Evolutionary conservation across 2,329 filamentous ascomycete species (phyloP), one percentile per base, ranked within the genome.

Genomic region (Xylaria digitata): DNA sequence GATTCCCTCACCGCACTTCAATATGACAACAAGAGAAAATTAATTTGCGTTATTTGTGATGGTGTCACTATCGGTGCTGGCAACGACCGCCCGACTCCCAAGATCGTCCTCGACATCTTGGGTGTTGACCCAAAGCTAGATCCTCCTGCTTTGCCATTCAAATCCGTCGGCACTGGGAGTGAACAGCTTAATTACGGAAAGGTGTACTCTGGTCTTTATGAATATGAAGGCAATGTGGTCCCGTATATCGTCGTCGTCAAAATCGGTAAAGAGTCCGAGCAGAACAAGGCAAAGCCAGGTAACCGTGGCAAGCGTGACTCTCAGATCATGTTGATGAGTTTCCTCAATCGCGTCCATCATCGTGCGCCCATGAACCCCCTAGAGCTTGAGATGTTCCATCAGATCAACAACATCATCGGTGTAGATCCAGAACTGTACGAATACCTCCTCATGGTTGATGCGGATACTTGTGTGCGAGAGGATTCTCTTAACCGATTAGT

Each of bases 261-360:
- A 83, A 92, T 97, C 67, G 96, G 96, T 78, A 98, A 97, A 81
- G 93, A 97, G 78, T 97, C 94, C 6, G 96, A 99, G 80, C 93
- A 97, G 79, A 83, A 81, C 75, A 96, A 95, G 81, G 84, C 93
- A 1, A 98, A 97, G 83, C 96, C 96, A 59, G 96, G 96, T 74
- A 99, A 99, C 82, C 92, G 96, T 80, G 96, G 96, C 80, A 99
- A 99, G 84, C 94, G 96, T 85, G 96, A 99, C 80, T 97, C 95
- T 40, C 96, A 99, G 80, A 93, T 99, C 75, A 81, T 98, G 71
- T 85, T 98, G 56, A 94, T 99, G 90, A 95, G 92, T 82, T 99
- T 99, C 87, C 88, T 99, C 74, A 99, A 99, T 82, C 93, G 95
- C 67, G 96, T 99, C 52, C 96, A 99, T 78, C 93, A 98, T 80